Evolutionary conservation across 2,329 filamentous ascomycete species (phyloP).

Genomic region (Stemphylium vesicarium): DNA sequence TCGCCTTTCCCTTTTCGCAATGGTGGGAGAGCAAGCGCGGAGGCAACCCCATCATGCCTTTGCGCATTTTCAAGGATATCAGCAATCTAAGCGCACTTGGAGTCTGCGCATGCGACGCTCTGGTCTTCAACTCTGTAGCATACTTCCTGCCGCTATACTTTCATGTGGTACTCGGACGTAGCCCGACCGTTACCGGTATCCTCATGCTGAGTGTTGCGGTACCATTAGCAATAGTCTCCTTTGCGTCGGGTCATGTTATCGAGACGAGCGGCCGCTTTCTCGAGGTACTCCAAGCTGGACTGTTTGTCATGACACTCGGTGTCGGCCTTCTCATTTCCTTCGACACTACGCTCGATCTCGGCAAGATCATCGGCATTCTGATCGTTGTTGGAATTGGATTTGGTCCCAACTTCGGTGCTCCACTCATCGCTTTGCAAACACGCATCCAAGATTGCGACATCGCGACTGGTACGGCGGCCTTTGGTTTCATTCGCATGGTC

Average conservation of each 20-base stretch:
- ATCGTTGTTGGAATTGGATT: constrained; percentile 59
- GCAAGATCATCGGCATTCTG: constrained; percentile 55
- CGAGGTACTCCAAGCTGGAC: constrained; percentile 41
- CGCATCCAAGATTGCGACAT: constrained; percentile 60
- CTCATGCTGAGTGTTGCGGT: constrained; percentile 66
- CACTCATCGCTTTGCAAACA: constrained; percentile 62
- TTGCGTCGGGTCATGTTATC: constrained; percentile 55
- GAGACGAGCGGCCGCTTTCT: constrained; percentile 53
- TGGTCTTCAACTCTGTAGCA: constrained; percentile 68
- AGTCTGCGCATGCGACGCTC: constrained; percentile 56
- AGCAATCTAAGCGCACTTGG: constrained; percentile 64
- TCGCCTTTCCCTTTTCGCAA: constrained; percentile 66
- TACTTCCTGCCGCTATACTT: constrained; percentile 80
- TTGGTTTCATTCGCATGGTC: constrained; percentile 56
- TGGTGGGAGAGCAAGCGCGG: constrained; percentile 64
- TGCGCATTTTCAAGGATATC: constrained; percentile 65
- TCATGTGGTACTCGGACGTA: constrained; percentile 68
- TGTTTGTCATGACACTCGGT: constrained; percentile 44
- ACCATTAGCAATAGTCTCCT: constrained; percentile 54
- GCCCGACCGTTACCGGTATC: constrained; percentile 63
- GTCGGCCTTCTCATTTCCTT: constrained; percentile 43
- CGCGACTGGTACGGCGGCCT: constrained; percentile 59
- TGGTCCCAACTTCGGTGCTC: constrained; percentile 63
- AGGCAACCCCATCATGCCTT: constrained; percentile 72
- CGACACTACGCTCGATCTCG: constrained; percentile 13